phyloP scores from a whole-genome alignment of 2,329 filamentous ascomycete species.

The Penicillium thymicola region DNA sequence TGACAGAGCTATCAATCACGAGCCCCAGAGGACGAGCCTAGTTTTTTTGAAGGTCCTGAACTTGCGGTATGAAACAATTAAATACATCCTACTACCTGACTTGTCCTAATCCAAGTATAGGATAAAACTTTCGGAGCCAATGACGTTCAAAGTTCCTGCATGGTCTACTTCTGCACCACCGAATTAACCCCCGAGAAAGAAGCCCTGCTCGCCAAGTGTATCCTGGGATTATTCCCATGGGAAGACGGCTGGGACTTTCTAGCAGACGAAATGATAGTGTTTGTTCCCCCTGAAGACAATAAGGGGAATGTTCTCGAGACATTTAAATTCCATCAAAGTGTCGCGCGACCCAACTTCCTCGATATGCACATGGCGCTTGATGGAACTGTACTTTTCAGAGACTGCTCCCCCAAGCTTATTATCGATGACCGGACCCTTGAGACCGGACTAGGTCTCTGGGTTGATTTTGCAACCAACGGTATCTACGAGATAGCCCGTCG shows the following conservation, averaged over 20 bases:
- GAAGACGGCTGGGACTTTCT: constrained; percentile 7
- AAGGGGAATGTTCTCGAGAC: constrained; percentile 7
- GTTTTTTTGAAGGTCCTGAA: constrained; percentile 5
- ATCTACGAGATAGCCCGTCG: constrained; percentile 1
- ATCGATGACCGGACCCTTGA: constrained; percentile 14
- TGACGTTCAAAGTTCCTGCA: not conserved
- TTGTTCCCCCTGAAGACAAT: not conserved
- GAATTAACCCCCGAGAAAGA: constrained; percentile 8
- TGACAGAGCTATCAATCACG: constrained; percentile 11
- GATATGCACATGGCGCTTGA: constrained; percentile 15
- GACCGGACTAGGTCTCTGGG: constrained; percentile 8
- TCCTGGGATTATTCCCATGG: constrained; percentile 13
- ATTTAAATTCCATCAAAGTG: constrained; percentile 13
- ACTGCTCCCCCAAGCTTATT: constrained; percentile 5
- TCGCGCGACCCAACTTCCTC: constrained; percentile 13
- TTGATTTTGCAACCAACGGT: constrained; percentile 4
- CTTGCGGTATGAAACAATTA: constrained; percentile 2
- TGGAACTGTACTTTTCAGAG: constrained; percentile 12
- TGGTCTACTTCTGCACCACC: constrained; percentile 9
- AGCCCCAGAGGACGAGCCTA: constrained; percentile 8
- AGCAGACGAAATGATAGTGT: constrained; percentile 9
- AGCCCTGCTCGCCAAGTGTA: constrained; percentile 14
- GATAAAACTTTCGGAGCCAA: not conserved
- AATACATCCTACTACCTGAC: not conserved
- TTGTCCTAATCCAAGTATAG: constrained; percentile 2